Evolutionary conservation across 441 rosid genomes (phyloP).

Genomic region (Populus tomentosa): DNA sequence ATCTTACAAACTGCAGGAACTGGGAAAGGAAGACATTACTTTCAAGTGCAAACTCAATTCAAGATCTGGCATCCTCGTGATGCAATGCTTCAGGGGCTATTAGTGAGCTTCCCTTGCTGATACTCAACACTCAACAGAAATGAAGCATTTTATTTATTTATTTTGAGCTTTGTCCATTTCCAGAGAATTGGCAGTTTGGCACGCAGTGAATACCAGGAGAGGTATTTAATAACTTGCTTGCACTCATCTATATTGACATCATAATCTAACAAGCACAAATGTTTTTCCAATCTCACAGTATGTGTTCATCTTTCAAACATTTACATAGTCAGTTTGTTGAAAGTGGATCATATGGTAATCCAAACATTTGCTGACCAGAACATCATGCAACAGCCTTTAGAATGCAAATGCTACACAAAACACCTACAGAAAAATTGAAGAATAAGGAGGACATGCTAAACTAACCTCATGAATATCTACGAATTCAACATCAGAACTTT

Average conservation of each 20-base stretch:
- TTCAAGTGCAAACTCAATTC: neutral
- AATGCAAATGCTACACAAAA: neutral
- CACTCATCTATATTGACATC: neutral
- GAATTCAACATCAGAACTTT: slow-evolving; percentile 39
- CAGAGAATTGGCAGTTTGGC: neutral
- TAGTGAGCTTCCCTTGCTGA: neutral
- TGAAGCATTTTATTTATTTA: neutral
- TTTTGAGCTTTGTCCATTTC: neutral
- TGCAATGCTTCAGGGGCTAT: neutral
- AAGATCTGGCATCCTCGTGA: neutral
- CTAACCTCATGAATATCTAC: slow-evolving; percentile 63
- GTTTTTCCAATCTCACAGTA: neutral
- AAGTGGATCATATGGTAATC: neutral
- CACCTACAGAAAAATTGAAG: neutral
- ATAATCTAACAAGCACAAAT: neutral
- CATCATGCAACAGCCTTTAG: neutral
- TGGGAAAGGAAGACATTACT: neutral
- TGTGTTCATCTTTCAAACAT: neutral
- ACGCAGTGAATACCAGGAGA: neutral
- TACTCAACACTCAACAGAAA: neutral
- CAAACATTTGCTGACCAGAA: neutral
- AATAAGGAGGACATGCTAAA: slow-evolving; percentile 5
- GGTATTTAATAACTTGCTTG: neutral
- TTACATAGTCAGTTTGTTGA: neutral
- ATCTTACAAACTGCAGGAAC: neutral